phyloP scores from a whole-genome alignment of 805 yeast genomes.

The Blastobotrys americana region DNA sequence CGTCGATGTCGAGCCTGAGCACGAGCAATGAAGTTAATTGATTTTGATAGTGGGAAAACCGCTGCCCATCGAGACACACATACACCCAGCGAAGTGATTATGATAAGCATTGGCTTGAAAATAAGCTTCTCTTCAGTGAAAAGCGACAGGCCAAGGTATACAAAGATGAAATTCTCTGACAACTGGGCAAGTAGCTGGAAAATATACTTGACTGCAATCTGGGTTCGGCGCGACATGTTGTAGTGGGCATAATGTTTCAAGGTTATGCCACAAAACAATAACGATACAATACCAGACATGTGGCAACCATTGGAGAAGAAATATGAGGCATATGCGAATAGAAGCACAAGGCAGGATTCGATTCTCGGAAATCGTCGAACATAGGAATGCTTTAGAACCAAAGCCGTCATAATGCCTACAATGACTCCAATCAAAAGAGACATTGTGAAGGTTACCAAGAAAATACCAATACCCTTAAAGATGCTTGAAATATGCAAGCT shows the following conservation, averaged over 20 bases:
- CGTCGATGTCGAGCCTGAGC: constrained; percentile 35
- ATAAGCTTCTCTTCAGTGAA: constrained; percentile 95
- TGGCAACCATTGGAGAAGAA: constrained; percentile 98
- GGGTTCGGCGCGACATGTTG: constrained; percentile 96
- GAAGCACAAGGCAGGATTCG: constrained; percentile 84
- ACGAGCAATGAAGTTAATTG: constrained; percentile 72
- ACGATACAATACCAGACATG: constrained; percentile 96
- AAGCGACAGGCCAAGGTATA: constrained; percentile 85
- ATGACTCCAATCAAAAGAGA: constrained; percentile 84
- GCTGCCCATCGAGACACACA: constrained; percentile 97
- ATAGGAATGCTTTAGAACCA: constrained; percentile 84
- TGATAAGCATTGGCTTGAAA: constrained; percentile 87
- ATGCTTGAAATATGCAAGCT: constrained; percentile 49
- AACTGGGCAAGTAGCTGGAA: constrained; percentile 92
- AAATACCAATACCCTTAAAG: constrained; percentile 90
- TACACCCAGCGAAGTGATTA: constrained; percentile 80
- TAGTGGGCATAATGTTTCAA: constrained; percentile 94
- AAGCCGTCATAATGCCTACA: constrained; percentile 82
- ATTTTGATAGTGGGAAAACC: constrained; percentile 83
- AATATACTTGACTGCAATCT: constrained; percentile 89
- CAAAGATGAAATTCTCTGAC: constrained; percentile 93
- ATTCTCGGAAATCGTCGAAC: constrained; percentile 93
- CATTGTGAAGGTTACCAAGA: constrained; percentile 86
- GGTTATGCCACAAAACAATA: constrained; percentile 93
- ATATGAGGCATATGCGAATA: constrained; percentile 92